Conservation (phyloP, 805 yeast species). For the Metschnikowia dekortorum region DNA sequence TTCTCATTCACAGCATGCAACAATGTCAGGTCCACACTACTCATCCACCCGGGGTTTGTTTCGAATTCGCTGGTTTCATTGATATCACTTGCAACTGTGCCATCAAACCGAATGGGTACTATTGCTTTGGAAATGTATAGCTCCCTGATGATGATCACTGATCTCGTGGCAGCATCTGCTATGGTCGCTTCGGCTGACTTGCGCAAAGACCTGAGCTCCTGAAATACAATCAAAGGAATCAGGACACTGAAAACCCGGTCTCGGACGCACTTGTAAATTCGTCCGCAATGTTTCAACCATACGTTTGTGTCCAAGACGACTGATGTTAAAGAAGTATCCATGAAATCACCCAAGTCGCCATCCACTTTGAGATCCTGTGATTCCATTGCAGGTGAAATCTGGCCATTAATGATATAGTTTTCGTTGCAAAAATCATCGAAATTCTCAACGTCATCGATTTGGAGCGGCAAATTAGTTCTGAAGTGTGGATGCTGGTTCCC, state of each 20-base stretch:
- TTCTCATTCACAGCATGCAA: conserved; percentile 45
- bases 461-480: conserved; percentile 4
- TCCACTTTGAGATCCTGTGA: conserved; percentile 18
- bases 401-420: conserved; percentile 20
- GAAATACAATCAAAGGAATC: conserved; percentile 73
- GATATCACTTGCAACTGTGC: conserved; percentile 60
- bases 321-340: conserved; percentile 54
- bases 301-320: conserved; percentile 72
- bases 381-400: conserved; percentile 13
- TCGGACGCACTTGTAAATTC: conserved; percentile 63
- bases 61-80: conserved; percentile 74
- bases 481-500: conserved; percentile 9
- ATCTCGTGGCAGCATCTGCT: conserved; percentile 76
- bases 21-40: conserved; percentile 67
- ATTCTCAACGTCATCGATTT: conserved; percentile 5
- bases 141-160: conserved; percentile 70
- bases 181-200: conserved; percentile 69
- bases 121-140: conserved; percentile 53
- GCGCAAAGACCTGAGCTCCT: conserved; percentile 67
- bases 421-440: conserved; percentile 23
- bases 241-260: conserved; percentile 55
- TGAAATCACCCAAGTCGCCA: conserved; percentile 53
- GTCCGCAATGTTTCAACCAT: conserved; percentile 79
- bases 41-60: conserved; percentile 66
- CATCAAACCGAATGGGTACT: conserved; percentile 63